phyloP scores from a whole-genome alignment of 495 filamentous ascomycete species.

The Daldinia loculata region DNA sequence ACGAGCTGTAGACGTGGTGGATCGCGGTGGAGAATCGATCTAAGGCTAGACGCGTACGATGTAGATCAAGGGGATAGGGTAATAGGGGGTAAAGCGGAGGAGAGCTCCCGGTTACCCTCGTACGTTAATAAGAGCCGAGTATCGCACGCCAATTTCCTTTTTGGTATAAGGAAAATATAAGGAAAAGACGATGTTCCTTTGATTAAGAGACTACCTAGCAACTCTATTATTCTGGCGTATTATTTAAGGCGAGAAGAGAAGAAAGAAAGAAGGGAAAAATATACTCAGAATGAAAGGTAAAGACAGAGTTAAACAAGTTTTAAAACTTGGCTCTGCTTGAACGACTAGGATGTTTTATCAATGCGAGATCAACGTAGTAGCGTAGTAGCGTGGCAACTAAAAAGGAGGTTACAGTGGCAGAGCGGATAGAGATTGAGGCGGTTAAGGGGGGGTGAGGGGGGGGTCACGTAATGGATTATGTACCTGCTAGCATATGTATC shows the following conservation, averaged over 20 bases:
- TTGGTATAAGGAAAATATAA: background rate
- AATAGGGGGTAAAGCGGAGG: conserved; percentile 26
- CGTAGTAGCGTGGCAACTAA: conserved; percentile 18
- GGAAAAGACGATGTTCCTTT: background rate
- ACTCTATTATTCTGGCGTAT: conserved; percentile 8
- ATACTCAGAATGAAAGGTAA: conserved; percentile 23
- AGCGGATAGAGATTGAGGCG: background rate
- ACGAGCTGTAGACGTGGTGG: conserved; percentile 24
- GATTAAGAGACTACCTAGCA: conserved; percentile 1
- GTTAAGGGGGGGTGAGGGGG: background rate
- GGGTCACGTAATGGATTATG: conserved; percentile 22
- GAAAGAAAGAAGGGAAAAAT: conserved; percentile 5
- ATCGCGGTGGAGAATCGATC: conserved; percentile 38
- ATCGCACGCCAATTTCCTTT: background rate
- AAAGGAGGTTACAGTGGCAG: conserved; percentile 11
- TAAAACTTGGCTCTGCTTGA: conserved; percentile 9
- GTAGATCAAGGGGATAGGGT: conserved; percentile 38
- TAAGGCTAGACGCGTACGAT: conserved; percentile 30
- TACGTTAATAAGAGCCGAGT: conserved; percentile 7
- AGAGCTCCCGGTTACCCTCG: conserved; percentile 12
- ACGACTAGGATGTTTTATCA: conserved; percentile 37
- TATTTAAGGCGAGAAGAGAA: conserved; percentile 13
- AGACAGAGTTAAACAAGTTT: conserved; percentile 29
- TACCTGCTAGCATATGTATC: background rate
- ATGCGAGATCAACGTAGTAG: conserved; percentile 32